Conservation (phyloP, 2,329 filamentous ascomycete species). For the Xylariales sp. region DNA sequence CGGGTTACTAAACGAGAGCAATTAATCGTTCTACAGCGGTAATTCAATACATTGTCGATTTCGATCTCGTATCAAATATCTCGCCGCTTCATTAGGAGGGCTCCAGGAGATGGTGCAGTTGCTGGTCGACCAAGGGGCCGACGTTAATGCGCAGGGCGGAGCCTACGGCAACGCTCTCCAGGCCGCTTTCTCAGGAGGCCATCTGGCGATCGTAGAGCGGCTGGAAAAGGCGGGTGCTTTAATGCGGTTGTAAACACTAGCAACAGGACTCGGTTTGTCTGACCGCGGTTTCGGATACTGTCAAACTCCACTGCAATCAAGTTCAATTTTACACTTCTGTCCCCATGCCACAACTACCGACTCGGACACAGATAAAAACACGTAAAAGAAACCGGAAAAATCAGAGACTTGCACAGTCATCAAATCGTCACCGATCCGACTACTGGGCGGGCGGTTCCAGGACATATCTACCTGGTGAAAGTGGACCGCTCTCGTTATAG, state of each 20-base stretch:
- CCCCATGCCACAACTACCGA: not conserved
- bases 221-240: not conserved
- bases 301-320: not conserved
- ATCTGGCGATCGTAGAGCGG: not conserved
- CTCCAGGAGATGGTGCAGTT: constrained; percentile 1
- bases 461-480: no score
- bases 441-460: not conserved
- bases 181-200: not conserved
- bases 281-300: not conserved
- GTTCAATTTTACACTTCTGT: constrained; percentile 4
- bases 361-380: not conserved
- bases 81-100: not conserved
- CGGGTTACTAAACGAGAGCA: no score
- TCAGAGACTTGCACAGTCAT: constrained; percentile 1
- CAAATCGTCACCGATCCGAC: not conserved
- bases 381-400: not conserved
- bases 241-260: not conserved
- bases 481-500: no score
- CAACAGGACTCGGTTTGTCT: not conserved
- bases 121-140: constrained; percentile 2
- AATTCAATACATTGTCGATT: no score
- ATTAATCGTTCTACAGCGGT: no score
- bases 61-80: no score
- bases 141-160: constrained; percentile 4
- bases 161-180: constrained; percentile 1